A percentile compares a stretch with the other conserved stretches of the same genome.
phyloP scores from a whole-genome alignment of 345 rosid species.

The Rhodamnia rubescens region DNA sequence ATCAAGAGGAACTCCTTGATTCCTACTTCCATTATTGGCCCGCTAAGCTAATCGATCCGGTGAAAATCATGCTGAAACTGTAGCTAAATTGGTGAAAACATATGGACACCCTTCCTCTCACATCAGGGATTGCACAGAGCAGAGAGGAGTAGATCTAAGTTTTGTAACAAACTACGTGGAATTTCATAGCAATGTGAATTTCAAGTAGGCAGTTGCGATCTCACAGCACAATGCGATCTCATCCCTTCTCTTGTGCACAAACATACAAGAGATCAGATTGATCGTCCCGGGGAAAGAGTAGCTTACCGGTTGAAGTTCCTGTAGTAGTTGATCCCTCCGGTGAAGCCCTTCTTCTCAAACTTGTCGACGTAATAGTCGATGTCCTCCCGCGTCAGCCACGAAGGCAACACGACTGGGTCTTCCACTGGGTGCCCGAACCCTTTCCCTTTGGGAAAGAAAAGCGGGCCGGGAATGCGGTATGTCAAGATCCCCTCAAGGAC shows the following conservation, averaged over 20 bases:
- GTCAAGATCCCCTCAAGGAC: slow-evolving; percentile 43
- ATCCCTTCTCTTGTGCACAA: neutral
- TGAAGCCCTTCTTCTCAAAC: slow-evolving; percentile 54
- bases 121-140: neutral
- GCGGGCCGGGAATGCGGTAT: slow-evolving; percentile 42
- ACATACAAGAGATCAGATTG: neutral
- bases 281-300: neutral
- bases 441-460: slow-evolving; percentile 35
- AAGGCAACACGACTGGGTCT: slow-evolving; percentile 28
- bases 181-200: neutral
- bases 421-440: slow-evolving; percentile 21
- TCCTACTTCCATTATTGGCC: neutral
- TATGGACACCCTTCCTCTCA: neutral
- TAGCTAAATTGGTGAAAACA: neutral
- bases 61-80: neutral
- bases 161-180: neutral
- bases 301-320: slow-evolving; percentile 43
- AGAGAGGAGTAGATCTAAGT: neutral
- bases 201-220: neutral
- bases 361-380: slow-evolving; percentile 32
- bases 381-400: slow-evolving; percentile 60
- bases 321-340: slow-evolving; percentile 78
- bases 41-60: neutral
- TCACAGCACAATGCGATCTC: neutral
- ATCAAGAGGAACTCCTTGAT: neutral